Evolutionary conservation across 192 early-diverging fungal species (phyloP), one percentile per base, ranked within the genome.

Genomic region (Backusella psychrophila): DNA sequence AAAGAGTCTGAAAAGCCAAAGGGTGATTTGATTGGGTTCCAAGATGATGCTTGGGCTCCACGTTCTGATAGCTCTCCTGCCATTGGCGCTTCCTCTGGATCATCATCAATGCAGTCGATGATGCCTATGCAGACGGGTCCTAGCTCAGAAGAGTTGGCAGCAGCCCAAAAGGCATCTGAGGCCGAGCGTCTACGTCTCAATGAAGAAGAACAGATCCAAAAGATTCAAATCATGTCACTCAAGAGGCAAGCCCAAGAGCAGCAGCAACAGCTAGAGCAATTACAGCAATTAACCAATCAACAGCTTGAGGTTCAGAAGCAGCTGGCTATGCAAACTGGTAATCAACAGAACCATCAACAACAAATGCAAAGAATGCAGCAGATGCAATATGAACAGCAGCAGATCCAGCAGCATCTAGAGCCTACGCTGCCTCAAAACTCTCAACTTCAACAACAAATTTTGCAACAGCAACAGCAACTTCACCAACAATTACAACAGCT

Each of bases 21-120:
- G 11, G 70, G 78, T 68, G 77, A 75, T 9, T 76, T 82, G 33
- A 67, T 81, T 71, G 86, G 78, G 5, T 87, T 87, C 65, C 83
- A 87, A 59, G 85, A 89, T 73, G 86, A 89, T 74, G 88, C 86
- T 6, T 89, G 88, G 88, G 72, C 81, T 49, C 78, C 80, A 29
- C 84, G 86, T 21, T 74, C 83, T 33, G 74, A 74, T 70, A 59
- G 75, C 67, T 74, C 75, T 26, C 76, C 76, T 63, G 76, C 69
- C 69, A 70, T 76, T 9, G 34, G 17, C 0, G 19, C 53, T 17
- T 36, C 53, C 19, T 46, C 80, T 49, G 73, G 82, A 21, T 71
- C 77, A 21, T 71, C 77, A 31, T 38, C 39, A 4, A 75, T 67
- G 9, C 23, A 72, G 26, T 73, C 76, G 6, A 77, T 81, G 31